Conservation (phyloP, 805 yeast species). For the Starmera pachycereana region DNA sequence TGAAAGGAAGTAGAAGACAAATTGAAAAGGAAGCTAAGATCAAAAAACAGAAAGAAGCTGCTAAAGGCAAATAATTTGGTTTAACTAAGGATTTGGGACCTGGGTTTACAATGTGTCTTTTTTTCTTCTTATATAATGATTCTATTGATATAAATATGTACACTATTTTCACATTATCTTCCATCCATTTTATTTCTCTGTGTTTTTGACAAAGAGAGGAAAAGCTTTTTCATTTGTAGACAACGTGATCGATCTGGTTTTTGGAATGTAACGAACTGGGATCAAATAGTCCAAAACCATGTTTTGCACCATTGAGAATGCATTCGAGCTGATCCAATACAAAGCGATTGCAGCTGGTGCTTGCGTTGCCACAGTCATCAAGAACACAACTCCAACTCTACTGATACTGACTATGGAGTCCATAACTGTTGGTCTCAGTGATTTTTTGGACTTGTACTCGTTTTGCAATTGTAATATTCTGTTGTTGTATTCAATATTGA, state of each 20-base stretch:
- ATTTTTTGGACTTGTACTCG: constrained; percentile 26
- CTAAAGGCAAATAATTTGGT: constrained; percentile 7
- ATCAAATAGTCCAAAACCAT: constrained; percentile 42
- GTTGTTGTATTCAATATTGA: constrained; percentile 77
- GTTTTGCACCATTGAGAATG: constrained; percentile 70
- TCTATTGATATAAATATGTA: too few species aligned
- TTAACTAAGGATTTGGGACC: too few species aligned
- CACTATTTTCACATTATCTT: neutral
- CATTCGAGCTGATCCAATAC: constrained; percentile 88
- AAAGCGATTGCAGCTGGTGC: constrained; percentile 75
- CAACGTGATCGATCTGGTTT: constrained; percentile 1
- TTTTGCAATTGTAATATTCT: constrained; percentile 40
- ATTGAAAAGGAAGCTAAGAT: constrained; percentile 51
- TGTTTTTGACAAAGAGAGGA: constrained; percentile 6
- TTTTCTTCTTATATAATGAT: too few species aligned
- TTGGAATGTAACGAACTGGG: constrained; percentile 13
- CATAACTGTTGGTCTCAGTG: constrained; percentile 43
- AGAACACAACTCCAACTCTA: constrained; percentile 62
- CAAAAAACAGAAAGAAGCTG: constrained; percentile 20
- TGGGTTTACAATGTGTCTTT: too few species aligned
- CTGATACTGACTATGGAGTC: constrained; percentile 62
- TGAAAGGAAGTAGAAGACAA: constrained; percentile 85
- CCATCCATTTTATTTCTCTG: neutral
- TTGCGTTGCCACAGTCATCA: constrained; percentile 78
- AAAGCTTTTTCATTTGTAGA: constrained; percentile 3